Base-by-base conservation (phyloP, 2,329 filamentous ascomycete genomes). In the Amphichorda felina region DNA sequence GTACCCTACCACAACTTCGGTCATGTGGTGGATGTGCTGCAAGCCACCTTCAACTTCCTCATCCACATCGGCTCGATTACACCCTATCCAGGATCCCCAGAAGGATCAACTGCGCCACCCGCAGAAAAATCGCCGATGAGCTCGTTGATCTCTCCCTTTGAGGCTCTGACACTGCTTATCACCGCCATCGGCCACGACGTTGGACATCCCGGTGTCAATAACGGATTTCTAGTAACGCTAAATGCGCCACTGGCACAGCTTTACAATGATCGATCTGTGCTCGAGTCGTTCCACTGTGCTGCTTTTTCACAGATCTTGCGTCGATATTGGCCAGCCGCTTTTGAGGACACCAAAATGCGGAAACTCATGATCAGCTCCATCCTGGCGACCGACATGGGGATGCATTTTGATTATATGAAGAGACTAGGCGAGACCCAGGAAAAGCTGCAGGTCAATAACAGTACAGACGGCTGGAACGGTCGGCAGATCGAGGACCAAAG, bases 121-220 rank as follows among this genome's bases (percentile, higher is more conserved):
- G 25, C n/a, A 9, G 41, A 61, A 41, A 74, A 68, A 43, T 83
- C 74, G 2, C 73, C 81, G 1, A 73, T 94, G 32, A 83, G 82
- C 3, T 64, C 70, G 30, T 65, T 96, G 17, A 64, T 98, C n/a
- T 71, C 73, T 33, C 87, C 89, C 1, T 85, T 94, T 44, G 88
- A 96, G 55, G 84, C 83, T 5, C 67, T 98, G 36, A 89, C 87
- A 0, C 70, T 98, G 3, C 70, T 98, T 31, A 81, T 96, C 44
- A 89, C 89, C 8, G 91, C 91, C n/a, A 93, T 98, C 50, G 91
- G 91, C 29, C 91, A 98, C 48, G 91, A 98, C 54, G 91, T 96
- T 27, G 91, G 91, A 16, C 91, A 98, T 53, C 91, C 91, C 0
- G 91, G 91, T 37, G 91, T 98, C 50, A 98, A 96, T 63, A 98